Base-by-base conservation (phyloP, 805 yeast species). In the Kodamaea kakaduensis region DNA sequence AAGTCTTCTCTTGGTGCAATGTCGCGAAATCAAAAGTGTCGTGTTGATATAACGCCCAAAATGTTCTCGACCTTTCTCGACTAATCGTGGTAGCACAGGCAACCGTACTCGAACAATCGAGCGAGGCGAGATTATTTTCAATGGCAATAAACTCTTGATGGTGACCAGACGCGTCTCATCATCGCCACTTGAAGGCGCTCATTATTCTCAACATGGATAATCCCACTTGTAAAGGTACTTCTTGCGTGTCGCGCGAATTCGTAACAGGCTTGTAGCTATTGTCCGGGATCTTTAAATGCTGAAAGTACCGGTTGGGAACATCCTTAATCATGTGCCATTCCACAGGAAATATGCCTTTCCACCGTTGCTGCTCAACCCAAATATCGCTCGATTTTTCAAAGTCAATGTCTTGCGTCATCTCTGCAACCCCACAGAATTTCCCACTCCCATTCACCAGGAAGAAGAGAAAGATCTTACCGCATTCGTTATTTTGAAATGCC, bases 171-270 rank as follows among this genome's bases (percentile, higher is more conserved):
- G n/a, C n/a, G n/a, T n/a, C n/a, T n/a, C n/a, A n/a, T n/a, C n/a
- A n/a, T n/a, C n/a, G n/a, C n/a, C n/a, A n/a, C n/a, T n/a, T 44
- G 34, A 51, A 57, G 13, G 55, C 45, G 32, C 51, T 47, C 45
- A 75, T 73, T 4, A 73, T 58, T 17, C 67, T 61, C 25, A 78
- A 37, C 68, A 77, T 67, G 13, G 69, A 57, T 7, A 57, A 39
- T 1, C 78, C 82, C 18, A 71, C 56, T 3, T 61, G 65, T 32
- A 57, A 59, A 1, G 82, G 78, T 14, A 77, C 45, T 38, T 74
- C 79, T 50, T 77, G 82, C 0, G 82, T 74, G 46, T 78, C 84
- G 45, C 83, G 67, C 13, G 82, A 76, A 43, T 71, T 67, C 1
- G 81, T 72, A 1, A 78, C 76, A 1, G 79, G 73, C 47, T 67